phyloP scores from a whole-genome alignment of 2,329 filamentous ascomycete genomes.

The Emmonsia crescens region DNA sequence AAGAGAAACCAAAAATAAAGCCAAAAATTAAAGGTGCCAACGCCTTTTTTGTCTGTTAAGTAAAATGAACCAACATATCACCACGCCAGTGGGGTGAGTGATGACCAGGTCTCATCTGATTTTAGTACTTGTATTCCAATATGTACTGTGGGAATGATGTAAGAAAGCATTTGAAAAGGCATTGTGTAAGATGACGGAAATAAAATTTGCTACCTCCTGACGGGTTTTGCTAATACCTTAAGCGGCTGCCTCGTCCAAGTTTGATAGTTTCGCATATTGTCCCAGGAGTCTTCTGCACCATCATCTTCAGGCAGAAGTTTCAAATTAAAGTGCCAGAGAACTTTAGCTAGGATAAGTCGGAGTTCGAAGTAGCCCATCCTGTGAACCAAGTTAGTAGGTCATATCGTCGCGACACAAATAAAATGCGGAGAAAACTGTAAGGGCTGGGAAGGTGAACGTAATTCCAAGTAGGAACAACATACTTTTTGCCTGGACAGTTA shows the following conservation, averaged over 20 bases:
- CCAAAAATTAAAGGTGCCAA: not conserved
- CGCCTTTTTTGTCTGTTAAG: not conserved
- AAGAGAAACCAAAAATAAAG: not conserved
- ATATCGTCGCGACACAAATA: not conserved
- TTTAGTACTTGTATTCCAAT: not conserved
- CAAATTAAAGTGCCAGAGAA: conserved; percentile 11
- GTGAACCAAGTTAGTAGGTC: not conserved
- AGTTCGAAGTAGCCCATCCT: conserved; percentile 10
- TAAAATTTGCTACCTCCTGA: not conserved
- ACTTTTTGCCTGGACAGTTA: conserved; percentile 30
- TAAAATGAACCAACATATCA: not conserved
- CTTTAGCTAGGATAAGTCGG: conserved; percentile 6
- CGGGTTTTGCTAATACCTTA: conserved; percentile 4
- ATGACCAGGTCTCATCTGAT: not conserved
- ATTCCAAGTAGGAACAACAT: conserved; percentile 7
- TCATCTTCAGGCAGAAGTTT: conserved; percentile 6
- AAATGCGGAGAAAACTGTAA: not conserved
- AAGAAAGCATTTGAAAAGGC: not conserved
- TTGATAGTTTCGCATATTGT: conserved; percentile 8
- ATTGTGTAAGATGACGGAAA: not conserved
- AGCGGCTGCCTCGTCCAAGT: conserved; percentile 6
- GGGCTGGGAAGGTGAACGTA: not conserved
- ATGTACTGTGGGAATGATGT: not conserved
- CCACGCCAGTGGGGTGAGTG: not conserved
- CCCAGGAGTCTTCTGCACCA: conserved; percentile 5